These are phyloP conservation scores for Colletotrichum tofieldiae DNA, from an alignment of 2,329 filamentous ascomycete genomes.

Conservation along the genomic window DNA sequence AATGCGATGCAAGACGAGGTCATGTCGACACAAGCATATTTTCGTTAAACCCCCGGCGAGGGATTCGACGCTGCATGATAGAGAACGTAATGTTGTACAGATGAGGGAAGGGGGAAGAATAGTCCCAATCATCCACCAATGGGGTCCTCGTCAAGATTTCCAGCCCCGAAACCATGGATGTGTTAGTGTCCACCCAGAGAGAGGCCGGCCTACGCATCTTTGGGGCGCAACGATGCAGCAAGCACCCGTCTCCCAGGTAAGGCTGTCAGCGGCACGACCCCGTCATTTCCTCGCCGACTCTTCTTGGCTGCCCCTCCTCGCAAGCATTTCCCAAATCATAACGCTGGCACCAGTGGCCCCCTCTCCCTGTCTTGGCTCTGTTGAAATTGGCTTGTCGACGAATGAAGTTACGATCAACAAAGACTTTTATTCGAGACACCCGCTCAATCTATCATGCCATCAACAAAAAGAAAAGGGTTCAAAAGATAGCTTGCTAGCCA, in stretches of 20 bases:
- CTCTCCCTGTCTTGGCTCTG: neutral
- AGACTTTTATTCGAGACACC: neutral
- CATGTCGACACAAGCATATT: too few relatives aligned
- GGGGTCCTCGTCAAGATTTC: slow-evolving; percentile 3
- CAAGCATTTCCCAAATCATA: slow-evolving; percentile 29
- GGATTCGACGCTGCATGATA: neutral
- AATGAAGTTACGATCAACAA: neutral
- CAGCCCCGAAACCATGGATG: neutral
- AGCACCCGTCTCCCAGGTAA: slow-evolving; percentile 11
- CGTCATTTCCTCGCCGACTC: neutral
- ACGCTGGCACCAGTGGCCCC: slow-evolving; percentile 15
- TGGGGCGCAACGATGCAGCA: slow-evolving; percentile 24
- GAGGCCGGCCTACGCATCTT: neutral
- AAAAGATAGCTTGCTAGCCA: neutral
- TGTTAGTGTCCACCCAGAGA: neutral
- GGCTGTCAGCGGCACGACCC: neutral
- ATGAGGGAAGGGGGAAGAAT: neutral
- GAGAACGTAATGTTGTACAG: neutral
- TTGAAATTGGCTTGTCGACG: neutral
- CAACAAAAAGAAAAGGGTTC: neutral
- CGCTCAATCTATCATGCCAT: slow-evolving; percentile 4
- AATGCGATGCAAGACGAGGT: neutral
- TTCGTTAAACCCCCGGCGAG: too few relatives aligned
- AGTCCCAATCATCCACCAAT: slow-evolving; percentile 16
- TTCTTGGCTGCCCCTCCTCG: neutral